A percentile compares a stretch with the other conserved stretches of the same genome.
phyloP scores from a whole-genome alignment of 768 basidiomycete genomes.

The Tricholoma matsutake region DNA sequence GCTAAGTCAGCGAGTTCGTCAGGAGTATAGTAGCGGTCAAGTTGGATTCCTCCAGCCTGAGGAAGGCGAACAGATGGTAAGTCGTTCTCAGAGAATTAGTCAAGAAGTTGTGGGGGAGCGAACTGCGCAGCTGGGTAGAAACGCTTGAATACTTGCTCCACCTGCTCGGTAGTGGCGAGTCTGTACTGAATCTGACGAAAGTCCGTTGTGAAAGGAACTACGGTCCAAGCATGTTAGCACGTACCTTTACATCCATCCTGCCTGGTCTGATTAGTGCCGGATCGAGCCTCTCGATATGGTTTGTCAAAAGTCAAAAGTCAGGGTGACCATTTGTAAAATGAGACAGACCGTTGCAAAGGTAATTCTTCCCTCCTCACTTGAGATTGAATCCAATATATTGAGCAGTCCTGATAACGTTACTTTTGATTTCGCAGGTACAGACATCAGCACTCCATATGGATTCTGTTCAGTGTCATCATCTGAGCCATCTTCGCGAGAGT shows the following conservation, averaged over 20 bases:
- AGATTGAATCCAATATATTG: slow-evolving; percentile 58
- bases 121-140: slow-evolving; percentile 34
- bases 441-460: not conserved
- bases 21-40: not conserved
- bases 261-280: slow-evolving; percentile 55
- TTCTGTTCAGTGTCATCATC: slow-evolving; percentile 18
- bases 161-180: slow-evolving; percentile 44
- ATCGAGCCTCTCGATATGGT: slow-evolving; percentile 52
- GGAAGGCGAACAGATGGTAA: slow-evolving; percentile 8
- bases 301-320: slow-evolving; percentile 35
- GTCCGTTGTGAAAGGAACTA: not conserved
- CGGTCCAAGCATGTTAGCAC: too few relatives aligned
- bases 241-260: slow-evolving; percentile 47
- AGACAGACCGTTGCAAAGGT: slow-evolving; percentile 54
- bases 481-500: slow-evolving; percentile 31
- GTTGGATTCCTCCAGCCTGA: not conserved
- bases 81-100: slow-evolving; percentile 2
- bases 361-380: slow-evolving; percentile 58
- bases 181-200: slow-evolving; percentile 38
- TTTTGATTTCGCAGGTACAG: slow-evolving; percentile 19
- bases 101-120: not conserved
- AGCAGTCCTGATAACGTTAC: slow-evolving; percentile 55
- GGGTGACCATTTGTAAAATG: not conserved
- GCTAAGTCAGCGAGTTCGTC: not conserved
- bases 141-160: slow-evolving; percentile 43